Base-by-base conservation (phyloP, 2,329 filamentous ascomycete genomes). In the Cyphellophora attinorum region DNA sequence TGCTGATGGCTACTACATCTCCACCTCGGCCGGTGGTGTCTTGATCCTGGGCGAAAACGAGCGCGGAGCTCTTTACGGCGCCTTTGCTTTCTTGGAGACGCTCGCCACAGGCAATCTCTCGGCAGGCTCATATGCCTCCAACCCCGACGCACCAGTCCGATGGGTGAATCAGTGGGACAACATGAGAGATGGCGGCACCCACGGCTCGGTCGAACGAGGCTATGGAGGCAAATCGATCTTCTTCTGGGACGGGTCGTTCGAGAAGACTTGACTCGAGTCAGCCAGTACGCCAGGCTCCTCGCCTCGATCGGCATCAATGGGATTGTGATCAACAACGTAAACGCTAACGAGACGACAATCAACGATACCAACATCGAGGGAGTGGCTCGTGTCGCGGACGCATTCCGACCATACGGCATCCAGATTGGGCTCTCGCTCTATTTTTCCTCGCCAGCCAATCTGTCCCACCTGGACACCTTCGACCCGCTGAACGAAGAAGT, bases 91-190 rank as follows among this genome's bases (percentile, higher is more conserved):
- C 43, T 64, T 84, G 6, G 76, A 73, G 2, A 65, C 70, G 52
- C 60, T 84, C n/a, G 73, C 69, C 1, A 76, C 76, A 51, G 70
- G 67, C 15, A 68, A 76, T 29, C 60, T 74, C 39, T 62, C 64
- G 1, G 45, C 61, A 2, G 61, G 66, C 0, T 51, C 65, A 4
- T 65, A 66, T 30, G 56, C 65, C 2, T 67, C 65, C 6, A 79
- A 70, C 42, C 76, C 77, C 0, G 64, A 67, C 37, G 74, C 70
- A 0, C 71, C 71, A 0, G 70, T 84, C 27, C 67, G 79, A 43
- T 83, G 79, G 79, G 69, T 74, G 0, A 83, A 84, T 48, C 71
- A 84, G 44, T 84, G 79, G 79, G 77, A 84, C 51, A 82, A 84
- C 44, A 60, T 83, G 52, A 70, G 79, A 38, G 70, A 19, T 6